Evolutionary conservation across 805 yeast species (phyloP), one percentile per base, ranked within the genome.

Genomic region (Komagataella phaffii): DNA sequence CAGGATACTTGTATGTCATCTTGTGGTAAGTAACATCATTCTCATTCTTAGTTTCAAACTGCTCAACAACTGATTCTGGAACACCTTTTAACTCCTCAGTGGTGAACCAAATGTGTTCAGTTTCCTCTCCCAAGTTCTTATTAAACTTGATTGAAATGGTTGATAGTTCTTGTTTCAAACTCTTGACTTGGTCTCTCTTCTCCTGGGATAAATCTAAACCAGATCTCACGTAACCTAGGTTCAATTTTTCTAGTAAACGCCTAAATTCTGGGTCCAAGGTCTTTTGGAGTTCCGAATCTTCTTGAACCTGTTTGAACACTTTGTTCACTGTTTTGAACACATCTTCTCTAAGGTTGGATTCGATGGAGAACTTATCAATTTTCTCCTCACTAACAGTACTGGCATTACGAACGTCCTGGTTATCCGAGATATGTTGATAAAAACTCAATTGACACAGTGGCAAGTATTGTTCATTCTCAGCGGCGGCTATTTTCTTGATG

Each of bases 1-100:
- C 95, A 1, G 95, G 93, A 59, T 84, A 85, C 64, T 88, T 86
- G 70, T 78, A 85, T 2, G 93, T 83, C 72, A 88, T 83, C 61
- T 83, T 83, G 57, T 64, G 70, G 47, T 21, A 45, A 17, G 24
- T 24, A n/a, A 18, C 47, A 56, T 64, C 67, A 54, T 63, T 64
- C 14, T 46, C 48, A 6, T 24, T 47, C 50, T 67, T 64, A 17
- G 64, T 66, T 17, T 67, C 72, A 59, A 81, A 83, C 60, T 76
- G 84, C 17, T 72, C 73, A 56, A 85, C 57, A 2, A 78, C 78
- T 53, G 78, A 79, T 45, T 74, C 73, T 2, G 95, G 90, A 46
- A 88, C 84, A 45, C 96, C 96, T 7, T 72, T 76, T 46, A 88
- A 71, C 61, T 88, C 83, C 50, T 81, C 82, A 53, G 64, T 66